These are phyloP conservation scores for Lodderomyces pseudojiufengensis DNA, from an alignment of 1,139 yeast species.

Conservation along the genomic window DNA sequence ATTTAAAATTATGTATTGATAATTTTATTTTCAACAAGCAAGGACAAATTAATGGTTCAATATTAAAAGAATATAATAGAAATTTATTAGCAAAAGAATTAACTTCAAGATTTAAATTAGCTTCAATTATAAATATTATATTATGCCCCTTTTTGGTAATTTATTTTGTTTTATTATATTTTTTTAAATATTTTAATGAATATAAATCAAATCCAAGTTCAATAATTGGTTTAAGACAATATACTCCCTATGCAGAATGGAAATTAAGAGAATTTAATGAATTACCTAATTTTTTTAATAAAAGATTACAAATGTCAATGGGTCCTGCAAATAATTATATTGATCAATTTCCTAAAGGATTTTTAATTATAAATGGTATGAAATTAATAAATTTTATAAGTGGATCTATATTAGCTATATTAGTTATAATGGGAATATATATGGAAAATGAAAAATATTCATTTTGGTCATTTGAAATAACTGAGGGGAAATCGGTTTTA, in stretches of 20 bases:
- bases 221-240: constrained; percentile 74
- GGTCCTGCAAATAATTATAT: constrained; percentile 80
- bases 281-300: constrained; percentile 79
- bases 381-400: constrained; percentile 69
- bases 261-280: constrained; percentile 91
- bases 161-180: constrained; percentile 77
- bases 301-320: constrained; percentile 70
- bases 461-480: constrained; percentile 84
- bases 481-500: constrained; percentile 73
- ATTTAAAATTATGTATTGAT: constrained; percentile 78
- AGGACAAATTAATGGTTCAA: constrained; percentile 76
- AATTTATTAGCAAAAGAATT: constrained; percentile 66
- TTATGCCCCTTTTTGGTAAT: constrained; percentile 83
- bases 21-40: constrained; percentile 80
- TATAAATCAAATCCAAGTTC: constrained; percentile 85
- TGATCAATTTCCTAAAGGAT: constrained; percentile 89
- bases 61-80: constrained; percentile 71
- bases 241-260: constrained; percentile 95
- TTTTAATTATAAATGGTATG: constrained; percentile 48
- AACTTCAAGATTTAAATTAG: constrained; percentile 74
- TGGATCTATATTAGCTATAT: constrained; percentile 86
- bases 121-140: constrained; percentile 78
- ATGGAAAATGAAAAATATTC: constrained; percentile 78
- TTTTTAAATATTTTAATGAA: constrained; percentile 89
- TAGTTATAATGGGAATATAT: constrained; percentile 73